A percentile compares a stretch with the other conserved stretches of the same genome.
Conservation (phyloP, 208 protist genomes). For the Trypanosoma melophagium region DNA sequence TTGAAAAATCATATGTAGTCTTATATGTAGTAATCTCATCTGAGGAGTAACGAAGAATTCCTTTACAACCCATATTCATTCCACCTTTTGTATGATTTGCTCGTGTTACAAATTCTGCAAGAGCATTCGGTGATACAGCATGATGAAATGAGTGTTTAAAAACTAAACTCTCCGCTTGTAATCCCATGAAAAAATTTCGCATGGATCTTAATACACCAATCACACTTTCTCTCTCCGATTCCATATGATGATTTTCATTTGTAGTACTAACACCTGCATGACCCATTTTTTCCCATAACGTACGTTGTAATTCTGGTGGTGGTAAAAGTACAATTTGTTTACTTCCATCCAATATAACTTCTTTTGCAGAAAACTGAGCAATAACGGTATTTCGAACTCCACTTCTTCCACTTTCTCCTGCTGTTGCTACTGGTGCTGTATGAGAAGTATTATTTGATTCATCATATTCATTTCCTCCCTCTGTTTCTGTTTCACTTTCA, state of each 20-base stretch:
- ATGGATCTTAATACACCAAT: slow-evolving; percentile 7
- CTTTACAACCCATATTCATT: slow-evolving; percentile 33
- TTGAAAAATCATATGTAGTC: slow-evolving; percentile 36
- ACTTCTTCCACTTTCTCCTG: background rate
- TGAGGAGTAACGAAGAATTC: slow-evolving; percentile 33
- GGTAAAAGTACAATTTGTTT: slow-evolving; percentile 63
- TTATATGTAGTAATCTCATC: slow-evolving; percentile 43
- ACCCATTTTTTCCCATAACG: slow-evolving; percentile 41
- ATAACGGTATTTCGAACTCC: background rate
- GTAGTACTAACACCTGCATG: background rate
- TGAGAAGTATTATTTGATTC: slow-evolving; percentile 7
- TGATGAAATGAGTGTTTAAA: slow-evolving; percentile 66
- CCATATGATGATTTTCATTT: too few species aligned
- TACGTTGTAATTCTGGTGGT: slow-evolving; percentile 37
- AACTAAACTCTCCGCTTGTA: slow-evolving; percentile 23
- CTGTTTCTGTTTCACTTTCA: background rate
- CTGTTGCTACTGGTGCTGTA: background rate
- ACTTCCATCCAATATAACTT: slow-evolving; percentile 59
- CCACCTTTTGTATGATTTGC: slow-evolving; percentile 25
- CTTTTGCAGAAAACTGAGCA: slow-evolving; percentile 41
- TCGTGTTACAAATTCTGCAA: slow-evolving; percentile 42
- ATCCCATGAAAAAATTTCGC: slow-evolving; percentile 35
- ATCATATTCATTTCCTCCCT: background rate
- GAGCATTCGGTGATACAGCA: slow-evolving; percentile 37
- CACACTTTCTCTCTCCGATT: too few species aligned